phyloP scores from a whole-genome alignment of 495 filamentous ascomycete genomes.

The Aspergillus heteromorphus region DNA sequence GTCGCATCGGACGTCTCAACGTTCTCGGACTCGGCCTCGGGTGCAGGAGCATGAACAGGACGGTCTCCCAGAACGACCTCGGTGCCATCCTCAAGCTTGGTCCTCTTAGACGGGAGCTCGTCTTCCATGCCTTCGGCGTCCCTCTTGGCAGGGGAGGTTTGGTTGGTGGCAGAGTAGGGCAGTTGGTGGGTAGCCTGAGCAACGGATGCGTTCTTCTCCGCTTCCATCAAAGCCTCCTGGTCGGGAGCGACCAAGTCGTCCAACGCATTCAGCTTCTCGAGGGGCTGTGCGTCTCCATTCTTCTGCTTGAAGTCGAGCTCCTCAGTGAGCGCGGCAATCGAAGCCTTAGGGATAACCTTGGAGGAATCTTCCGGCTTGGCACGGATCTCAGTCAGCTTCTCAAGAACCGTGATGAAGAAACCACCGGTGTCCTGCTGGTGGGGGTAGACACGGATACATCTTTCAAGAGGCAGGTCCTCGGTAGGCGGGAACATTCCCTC shows the following conservation, averaged over 20 bases:
- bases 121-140: constrained; percentile 37
- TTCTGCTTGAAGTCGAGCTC: constrained; percentile 46
- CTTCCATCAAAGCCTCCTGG: constrained; percentile 27
- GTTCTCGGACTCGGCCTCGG: constrained; percentile 36
- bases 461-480: constrained; percentile 68
- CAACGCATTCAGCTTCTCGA: constrained; percentile 47
- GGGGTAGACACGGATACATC: constrained; percentile 88
- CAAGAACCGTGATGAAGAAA: constrained; percentile 93
- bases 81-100: constrained; percentile 41
- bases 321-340: constrained; percentile 50
- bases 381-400: constrained; percentile 85
- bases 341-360: constrained; percentile 49
- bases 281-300: constrained; percentile 31
- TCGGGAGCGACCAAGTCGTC: constrained; percentile 42
- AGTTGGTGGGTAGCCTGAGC: constrained; percentile 37
- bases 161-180: constrained; percentile 33
- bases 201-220: constrained; percentile 40
- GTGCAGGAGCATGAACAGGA: constrained; percentile 43
- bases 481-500: constrained; percentile 79
- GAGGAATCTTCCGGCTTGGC: constrained; percentile 68
- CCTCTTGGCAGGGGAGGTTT: constrained; percentile 31
- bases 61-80: constrained; percentile 45
- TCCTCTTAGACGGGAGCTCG: constrained; percentile 40
- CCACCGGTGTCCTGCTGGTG: constrained; percentile 93
- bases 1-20: constrained; percentile 30